Base-by-base conservation (phyloP, 1,284 basidiomycete species). In the Trametes sp. region DNA sequence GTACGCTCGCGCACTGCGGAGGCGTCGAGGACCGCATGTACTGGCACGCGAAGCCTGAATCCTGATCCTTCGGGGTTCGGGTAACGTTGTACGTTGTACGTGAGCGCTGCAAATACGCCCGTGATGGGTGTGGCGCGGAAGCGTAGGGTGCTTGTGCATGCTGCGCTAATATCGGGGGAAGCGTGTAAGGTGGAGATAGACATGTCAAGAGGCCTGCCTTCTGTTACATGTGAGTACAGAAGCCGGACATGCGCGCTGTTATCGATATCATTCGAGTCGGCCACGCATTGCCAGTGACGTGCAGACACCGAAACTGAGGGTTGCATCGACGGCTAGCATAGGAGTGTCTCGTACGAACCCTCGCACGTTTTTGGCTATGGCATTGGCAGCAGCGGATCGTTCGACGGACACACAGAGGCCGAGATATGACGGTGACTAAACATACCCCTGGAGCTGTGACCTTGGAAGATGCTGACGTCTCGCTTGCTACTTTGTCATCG, bases 121-220 rank as follows among this genome's bases (percentile, higher is more conserved):
- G 6, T 33, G 31, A 33, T 33, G 31, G 6, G 31, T 33, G 31
- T 5, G 11, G 31, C 31, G 11, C 31, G 31, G 31, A 33, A 5
- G n/a, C n/a, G n/a, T n/a, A n/a, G n/a, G 35, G 35, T 13, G 35
- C 16, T 36, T 14, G 35, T 42, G 41, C 41, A n/a, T n/a, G 19
- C 41, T 36, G 11, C 11, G 35, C 2, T 2, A 21, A 16, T 42
- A 21, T 50, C 28, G 50, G 23, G n/a, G 21, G 21, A 23, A 13
- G 50, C 33, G 11, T 21, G 31, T 23, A n/a, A n/a, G n/a, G 50
- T 51, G 50, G 50, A 38, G 50, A 51, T 51, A 51, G 50, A 51
- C 31, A 21, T 11, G n/a, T 11, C 3, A 16, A 33, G 33, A n/a
- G n/a, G n/a, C n/a, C n/a, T 4, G 33, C 13, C 33, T 51, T 51